A percentile compares a stretch with the other conserved stretches of the same genome.
Conservation (phyloP, 768 basidiomycete genomes). For the Boletus tomentosulus region DNA sequence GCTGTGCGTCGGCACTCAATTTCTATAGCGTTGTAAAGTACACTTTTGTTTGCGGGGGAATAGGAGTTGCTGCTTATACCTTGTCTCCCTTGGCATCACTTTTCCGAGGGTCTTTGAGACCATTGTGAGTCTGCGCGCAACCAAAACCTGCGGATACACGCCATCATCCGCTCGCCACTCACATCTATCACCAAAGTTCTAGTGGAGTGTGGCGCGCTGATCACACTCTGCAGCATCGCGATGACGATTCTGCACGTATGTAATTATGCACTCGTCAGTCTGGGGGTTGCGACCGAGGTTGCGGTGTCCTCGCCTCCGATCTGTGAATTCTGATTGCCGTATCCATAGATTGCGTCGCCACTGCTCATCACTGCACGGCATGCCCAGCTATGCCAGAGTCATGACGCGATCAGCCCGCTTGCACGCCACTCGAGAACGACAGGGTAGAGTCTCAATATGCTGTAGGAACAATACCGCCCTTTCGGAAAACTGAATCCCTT, state of each 20-base stretch:
- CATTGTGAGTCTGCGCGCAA: too few species aligned
- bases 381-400: background rate
- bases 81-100: too few species aligned
- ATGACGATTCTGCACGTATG: conserved; percentile 11
- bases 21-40: too few species aligned
- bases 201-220: conserved; percentile 18
- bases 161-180: conserved; percentile 1
- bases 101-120: too few species aligned
- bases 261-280: background rate
- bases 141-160: too few species aligned
- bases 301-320: conserved; percentile 1
- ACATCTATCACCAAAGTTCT: conserved; percentile 15
- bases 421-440: background rate
- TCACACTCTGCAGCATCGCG: conserved; percentile 1
- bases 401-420: background rate
- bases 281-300: conserved; percentile 15
- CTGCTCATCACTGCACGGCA: background rate
- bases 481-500: background rate
- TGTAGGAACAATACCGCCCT: too few species aligned
- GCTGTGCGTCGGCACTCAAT: too few species aligned
- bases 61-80: too few species aligned
- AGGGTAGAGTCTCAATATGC: background rate
- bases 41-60: too few species aligned
- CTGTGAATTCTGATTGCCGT: background rate
- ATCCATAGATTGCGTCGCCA: background rate